phyloP scores from a whole-genome alignment of 768 basidiomycete species.

The Sistotremastrum niveocremeum region DNA sequence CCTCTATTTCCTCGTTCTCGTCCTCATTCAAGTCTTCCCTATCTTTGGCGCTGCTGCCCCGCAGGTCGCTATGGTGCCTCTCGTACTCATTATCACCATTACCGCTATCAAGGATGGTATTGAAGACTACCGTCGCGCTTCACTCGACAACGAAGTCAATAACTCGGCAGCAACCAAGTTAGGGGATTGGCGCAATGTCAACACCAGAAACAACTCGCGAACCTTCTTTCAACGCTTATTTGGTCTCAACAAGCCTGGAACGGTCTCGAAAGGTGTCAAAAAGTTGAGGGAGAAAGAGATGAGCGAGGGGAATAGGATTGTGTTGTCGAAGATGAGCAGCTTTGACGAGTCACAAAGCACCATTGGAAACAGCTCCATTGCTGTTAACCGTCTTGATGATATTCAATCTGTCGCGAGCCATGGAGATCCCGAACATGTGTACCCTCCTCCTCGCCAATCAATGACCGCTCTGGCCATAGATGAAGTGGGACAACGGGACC shows the following conservation, averaged over 20 bases:
- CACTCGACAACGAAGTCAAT: conserved; percentile 87
- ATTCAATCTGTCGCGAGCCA: conserved; percentile 56
- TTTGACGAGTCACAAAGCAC: conserved; percentile 10
- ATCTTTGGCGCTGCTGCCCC: conserved; percentile 83
- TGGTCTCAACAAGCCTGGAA: conserved; percentile 55
- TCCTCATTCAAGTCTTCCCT: conserved; percentile 79
- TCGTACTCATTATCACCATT: conserved; percentile 74
- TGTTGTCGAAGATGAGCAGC: conserved; percentile 35
- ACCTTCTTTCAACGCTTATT: conserved; percentile 64
- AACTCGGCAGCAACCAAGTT: conserved; percentile 87
- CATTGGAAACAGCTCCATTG: conserved; percentile 29
- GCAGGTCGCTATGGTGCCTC: conserved; percentile 68
- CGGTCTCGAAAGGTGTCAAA: conserved; percentile 72
- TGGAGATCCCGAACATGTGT: conserved; percentile 41
- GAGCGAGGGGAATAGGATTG: conserved; percentile 44
- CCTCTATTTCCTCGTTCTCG: conserved; percentile 78
- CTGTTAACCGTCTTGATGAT: conserved; percentile 45
- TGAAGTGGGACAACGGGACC: background rate
- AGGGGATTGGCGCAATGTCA: conserved; percentile 81
- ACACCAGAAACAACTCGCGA: conserved; percentile 67
- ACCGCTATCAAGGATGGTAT: conserved; percentile 94
- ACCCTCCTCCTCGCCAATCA: conserved; percentile 15
- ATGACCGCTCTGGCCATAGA: background rate
- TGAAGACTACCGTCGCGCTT: conserved; percentile 87
- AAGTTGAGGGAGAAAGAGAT: conserved; percentile 77